Base-by-base conservation (phyloP, 495 filamentous ascomycete genomes). In the Chaetomium tenue region DNA sequence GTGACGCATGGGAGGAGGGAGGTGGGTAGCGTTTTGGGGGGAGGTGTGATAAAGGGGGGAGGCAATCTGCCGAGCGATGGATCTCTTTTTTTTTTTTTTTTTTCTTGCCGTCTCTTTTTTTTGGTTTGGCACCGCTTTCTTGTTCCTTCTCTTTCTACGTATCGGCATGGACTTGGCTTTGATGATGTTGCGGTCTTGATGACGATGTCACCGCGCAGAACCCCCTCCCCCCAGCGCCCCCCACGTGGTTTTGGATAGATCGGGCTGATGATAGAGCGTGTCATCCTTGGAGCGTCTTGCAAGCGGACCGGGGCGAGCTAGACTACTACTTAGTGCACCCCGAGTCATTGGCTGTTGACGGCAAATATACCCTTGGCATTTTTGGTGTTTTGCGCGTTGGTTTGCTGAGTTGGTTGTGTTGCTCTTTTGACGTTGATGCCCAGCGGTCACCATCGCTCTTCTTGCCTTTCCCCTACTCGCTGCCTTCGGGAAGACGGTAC, bases 301-400 rank as follows among this genome's bases (percentile, higher is more conserved):
- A 18, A 22, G 44, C 44, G n/a, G 44, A 22, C 44, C 22, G 44
- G n/a, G 44, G 44, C n/a, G 7, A n/a, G n/a, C 18, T n/a, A 1
- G n/a, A n/a, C 44, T 20, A 3, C 42, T 5, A 9, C 15, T 22
- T 18, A 47, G 18, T 22, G 4, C 4, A 46, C 13, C 42, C 42
- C 33, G 33, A 46, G 42, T 16, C 42, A 46, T 47, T n/a, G 18
- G 44, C 44, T 47, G 44, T 44, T 18, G 40, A 44, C 44, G 44
- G n/a, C 44, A 47, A 47, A 47, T 47, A 47, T 47, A 47, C 44
- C 44, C 44, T 22, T 47, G 44, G 40, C 44, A 22, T 47, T 47
- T 47, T 46, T 33, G 40, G 40, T 44, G 13, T 44, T 54, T 30
- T 12, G 28, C 51, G 3, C 18, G 15, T 28, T 33, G 16, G 40